Conservation (phyloP, 2,329 filamentous ascomycete species). For the Talaromyces sp. region DNA sequence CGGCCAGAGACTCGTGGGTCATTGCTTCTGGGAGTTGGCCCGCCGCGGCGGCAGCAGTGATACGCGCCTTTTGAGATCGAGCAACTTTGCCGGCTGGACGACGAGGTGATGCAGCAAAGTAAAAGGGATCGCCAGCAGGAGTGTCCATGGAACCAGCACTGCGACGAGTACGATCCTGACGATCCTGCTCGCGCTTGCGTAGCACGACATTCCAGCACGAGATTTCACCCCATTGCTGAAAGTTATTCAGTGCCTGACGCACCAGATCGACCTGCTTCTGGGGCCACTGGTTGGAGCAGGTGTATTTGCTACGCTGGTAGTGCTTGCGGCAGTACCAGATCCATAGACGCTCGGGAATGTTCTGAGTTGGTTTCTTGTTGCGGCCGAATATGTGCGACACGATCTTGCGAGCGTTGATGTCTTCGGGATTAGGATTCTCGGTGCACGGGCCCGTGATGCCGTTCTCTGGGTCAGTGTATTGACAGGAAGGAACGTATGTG, state of each 20-base stretch:
- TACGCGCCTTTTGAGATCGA: neutral
- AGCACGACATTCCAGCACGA: constrained; percentile 61
- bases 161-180: neutral
- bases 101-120: neutral
- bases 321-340: constrained; percentile 76
- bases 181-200: constrained; percentile 56
- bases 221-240: constrained; percentile 62
- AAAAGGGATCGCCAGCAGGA: neutral
- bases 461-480: constrained; percentile 1
- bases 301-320: constrained; percentile 72
- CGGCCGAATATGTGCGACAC: constrained; percentile 80
- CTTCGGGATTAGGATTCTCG: neutral
- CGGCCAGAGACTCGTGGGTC: neutral
- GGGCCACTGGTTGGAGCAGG: constrained; percentile 55
- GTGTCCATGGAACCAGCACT: neutral
- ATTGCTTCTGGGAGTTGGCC: neutral
- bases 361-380: constrained; percentile 73
- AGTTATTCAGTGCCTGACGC: constrained; percentile 58
- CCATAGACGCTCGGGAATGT: constrained; percentile 68
- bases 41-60: neutral
- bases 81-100: neutral
- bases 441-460: neutral
- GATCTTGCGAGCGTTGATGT: constrained; percentile 56
- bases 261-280: constrained; percentile 63
- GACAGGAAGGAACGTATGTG: neutral